phyloP scores from a whole-genome alignment of 495 filamentous ascomycete genomes.

The Hypoxylon crocopeplum region DNA sequence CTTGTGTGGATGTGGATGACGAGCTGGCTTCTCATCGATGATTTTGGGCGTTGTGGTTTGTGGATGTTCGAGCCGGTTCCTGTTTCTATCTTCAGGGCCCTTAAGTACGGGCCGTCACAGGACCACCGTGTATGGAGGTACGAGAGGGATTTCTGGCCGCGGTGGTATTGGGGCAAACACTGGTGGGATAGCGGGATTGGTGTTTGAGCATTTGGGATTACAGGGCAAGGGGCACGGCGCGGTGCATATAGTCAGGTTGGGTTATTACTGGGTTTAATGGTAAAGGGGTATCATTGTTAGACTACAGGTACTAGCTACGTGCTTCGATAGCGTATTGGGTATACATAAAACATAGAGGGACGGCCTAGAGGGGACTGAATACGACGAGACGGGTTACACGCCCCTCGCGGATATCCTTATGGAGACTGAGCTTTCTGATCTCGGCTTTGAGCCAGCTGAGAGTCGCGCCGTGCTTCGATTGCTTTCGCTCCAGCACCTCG shows the following conservation, averaged over 20 bases:
- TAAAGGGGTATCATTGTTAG: conserved; percentile 12
- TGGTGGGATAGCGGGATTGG: conserved; percentile 72
- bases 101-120: conserved; percentile 56
- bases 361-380: background rate
- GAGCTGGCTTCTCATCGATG: conserved; percentile 60
- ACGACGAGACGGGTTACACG: conserved; percentile 25
- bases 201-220: conserved; percentile 38
- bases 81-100: conserved; percentile 60
- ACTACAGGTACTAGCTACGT: background rate
- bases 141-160: conserved; percentile 52
- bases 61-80: conserved; percentile 77
- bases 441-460: conserved; percentile 67
- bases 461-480: conserved; percentile 67
- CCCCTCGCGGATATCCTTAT: conserved; percentile 35
- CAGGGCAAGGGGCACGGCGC: background rate
- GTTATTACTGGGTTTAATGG: background rate
- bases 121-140: conserved; percentile 65
- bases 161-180: conserved; percentile 55
- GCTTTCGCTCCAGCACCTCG: conserved; percentile 69
- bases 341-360: background rate
- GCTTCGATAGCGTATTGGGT: background rate
- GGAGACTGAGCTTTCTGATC: conserved; percentile 37
- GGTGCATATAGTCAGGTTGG: background rate
- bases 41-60: conserved; percentile 65
- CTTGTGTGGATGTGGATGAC: conserved; percentile 66